Base-by-base conservation (phyloP, 805 yeast genomes). In the Candida ponderosae region DNA sequence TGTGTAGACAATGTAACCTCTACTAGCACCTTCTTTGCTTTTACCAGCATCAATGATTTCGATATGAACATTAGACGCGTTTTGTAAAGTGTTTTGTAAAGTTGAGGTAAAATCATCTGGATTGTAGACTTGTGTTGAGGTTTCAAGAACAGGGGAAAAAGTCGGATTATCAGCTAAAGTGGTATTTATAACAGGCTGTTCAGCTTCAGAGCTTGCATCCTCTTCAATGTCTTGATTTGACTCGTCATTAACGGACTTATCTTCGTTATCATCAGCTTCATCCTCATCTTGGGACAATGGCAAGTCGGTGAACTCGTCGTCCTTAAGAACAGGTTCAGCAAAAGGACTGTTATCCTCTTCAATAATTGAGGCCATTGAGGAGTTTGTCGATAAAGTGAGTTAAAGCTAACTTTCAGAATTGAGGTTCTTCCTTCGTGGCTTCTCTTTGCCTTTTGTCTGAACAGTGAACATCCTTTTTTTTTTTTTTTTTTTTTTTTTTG, bases 1-100 rank as follows among this genome's bases (percentile, higher is more conserved):
- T 3, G 95, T 80, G 56, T 93, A 90, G 0, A 88, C 86, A 19
- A 90, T 78, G 48, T 81, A 90, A 2, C 88, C 77, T 44, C 84
- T 72, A 28, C 78, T 70, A 49, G 75, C 74, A 10, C 89, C 87
- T 48, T 90, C 97, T 41, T 74, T 80, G 37, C 85, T 81, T 54
- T 85, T 88, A 5, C 87, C 86, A 0, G 97, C 96, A 46, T 86
- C 96, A 0, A 71, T 62, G 28, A 90, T 87, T 35, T 66, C 51
- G 29, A 72, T 65, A 17, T 38, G 36, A 18, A 48, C 46, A 5
- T 50, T 50, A 11, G 35, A 15, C 31, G 38, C 41, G 24, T 44
- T 42, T 34, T 42, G 37, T 43, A 47, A 46, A 6, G 47, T 26
- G 27, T 47, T 46, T 35, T 43, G 54, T 5, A 37, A n/a, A 4